A percentile compares a stretch with the other conserved stretches of the same genome.
Conservation (phyloP, 2,329 filamentous ascomycete species). For the Claviceps monticola region DNA sequence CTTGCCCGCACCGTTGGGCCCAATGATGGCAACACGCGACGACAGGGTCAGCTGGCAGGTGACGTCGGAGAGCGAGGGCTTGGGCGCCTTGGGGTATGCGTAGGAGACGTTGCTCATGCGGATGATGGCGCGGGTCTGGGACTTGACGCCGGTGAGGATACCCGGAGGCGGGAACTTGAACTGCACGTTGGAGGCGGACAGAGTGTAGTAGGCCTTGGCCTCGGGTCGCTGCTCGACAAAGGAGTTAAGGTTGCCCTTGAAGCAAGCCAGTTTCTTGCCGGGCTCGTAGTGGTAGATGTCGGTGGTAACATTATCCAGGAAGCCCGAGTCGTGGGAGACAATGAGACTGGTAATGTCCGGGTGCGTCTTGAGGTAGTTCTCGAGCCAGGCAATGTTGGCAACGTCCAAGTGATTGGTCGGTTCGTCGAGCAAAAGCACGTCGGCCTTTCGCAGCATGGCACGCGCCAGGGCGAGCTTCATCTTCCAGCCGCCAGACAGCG, state of each 20-base stretch:
- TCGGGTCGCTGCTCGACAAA: slow-evolving; percentile 88
- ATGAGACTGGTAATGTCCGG: slow-evolving; percentile 94
- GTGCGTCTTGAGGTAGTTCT: slow-evolving; percentile 91
- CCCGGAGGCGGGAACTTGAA: slow-evolving; percentile 98
- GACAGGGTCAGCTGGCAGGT: slow-evolving; percentile 81
- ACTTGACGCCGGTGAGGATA: slow-evolving; percentile 91
- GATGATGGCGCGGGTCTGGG: slow-evolving; percentile 81
- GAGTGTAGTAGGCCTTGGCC: slow-evolving; percentile 94
- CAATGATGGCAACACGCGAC: slow-evolving; percentile 90
- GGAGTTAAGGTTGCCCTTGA: slow-evolving; percentile 66
- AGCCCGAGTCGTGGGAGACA: slow-evolving; percentile 95
- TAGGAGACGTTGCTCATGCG: slow-evolving; percentile 87
- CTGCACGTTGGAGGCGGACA: slow-evolving; percentile 74
- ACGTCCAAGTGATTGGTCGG: slow-evolving; percentile 98
- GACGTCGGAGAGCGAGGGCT: slow-evolving; percentile 77
- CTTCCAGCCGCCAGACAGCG: slow-evolving; percentile 96
- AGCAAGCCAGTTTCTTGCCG: slow-evolving; percentile 82
- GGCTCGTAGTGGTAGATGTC: slow-evolving; percentile 98
- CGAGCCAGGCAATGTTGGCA: slow-evolving; percentile 87
- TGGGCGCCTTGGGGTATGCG: slow-evolving; percentile 79
- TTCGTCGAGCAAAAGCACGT: slow-evolving; percentile 92
- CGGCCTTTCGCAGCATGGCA: slow-evolving; percentile 93
- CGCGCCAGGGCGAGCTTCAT: slow-evolving; percentile 97
- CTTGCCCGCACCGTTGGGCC: slow-evolving; percentile 94
- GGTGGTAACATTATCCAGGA: slow-evolving; percentile 93